Percentiles rank a stretch among this genome's conserved stretches.
Evolutionary conservation across 345 rosid genomes (phyloP).

Genomic region (Lepidium aucheri): DNA sequence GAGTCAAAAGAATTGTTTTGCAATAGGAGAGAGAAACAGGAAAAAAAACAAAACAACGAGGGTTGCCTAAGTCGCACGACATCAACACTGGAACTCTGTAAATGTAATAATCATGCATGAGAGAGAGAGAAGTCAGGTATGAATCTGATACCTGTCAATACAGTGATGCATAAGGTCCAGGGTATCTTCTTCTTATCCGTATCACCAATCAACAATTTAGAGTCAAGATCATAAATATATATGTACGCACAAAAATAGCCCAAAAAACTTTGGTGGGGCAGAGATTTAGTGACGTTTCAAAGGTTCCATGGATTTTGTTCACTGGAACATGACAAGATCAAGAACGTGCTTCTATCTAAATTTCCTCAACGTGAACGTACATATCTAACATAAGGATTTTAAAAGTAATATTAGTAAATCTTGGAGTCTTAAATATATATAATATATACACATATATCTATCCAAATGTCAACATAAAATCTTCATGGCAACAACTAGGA

Average conservation of each 20-base stretch:
- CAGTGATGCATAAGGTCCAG: constrained; percentile 23
- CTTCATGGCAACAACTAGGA: not conserved
- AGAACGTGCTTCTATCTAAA: not conserved
- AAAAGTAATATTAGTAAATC: not conserved
- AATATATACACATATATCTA: not conserved
- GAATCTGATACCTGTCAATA: constrained; percentile 17
- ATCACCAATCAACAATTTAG: constrained; percentile 1
- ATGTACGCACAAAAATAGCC: not conserved
- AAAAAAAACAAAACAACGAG: constrained; percentile 1
- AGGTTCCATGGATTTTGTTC: not conserved
- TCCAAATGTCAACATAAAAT: not conserved
- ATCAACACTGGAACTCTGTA: not conserved
- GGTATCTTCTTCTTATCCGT: not conserved
- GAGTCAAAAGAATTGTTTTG: not conserved
- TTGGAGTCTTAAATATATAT: not conserved
- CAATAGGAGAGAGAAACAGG: not conserved
- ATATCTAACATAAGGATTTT: not conserved
- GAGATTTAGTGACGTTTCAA: not conserved
- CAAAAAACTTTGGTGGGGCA: constrained; percentile 2
- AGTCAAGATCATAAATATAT: not conserved
- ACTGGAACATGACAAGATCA: constrained; percentile 2
- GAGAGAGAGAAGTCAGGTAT: not conserved
- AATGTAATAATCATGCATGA: constrained; percentile 15
- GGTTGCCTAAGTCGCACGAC: constrained; percentile 8
- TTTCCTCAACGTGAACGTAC: not conserved